These are phyloP conservation scores for Circinella minor DNA, from an alignment of 371 early-diverging fungal genomes.

Conservation along the genomic window DNA sequence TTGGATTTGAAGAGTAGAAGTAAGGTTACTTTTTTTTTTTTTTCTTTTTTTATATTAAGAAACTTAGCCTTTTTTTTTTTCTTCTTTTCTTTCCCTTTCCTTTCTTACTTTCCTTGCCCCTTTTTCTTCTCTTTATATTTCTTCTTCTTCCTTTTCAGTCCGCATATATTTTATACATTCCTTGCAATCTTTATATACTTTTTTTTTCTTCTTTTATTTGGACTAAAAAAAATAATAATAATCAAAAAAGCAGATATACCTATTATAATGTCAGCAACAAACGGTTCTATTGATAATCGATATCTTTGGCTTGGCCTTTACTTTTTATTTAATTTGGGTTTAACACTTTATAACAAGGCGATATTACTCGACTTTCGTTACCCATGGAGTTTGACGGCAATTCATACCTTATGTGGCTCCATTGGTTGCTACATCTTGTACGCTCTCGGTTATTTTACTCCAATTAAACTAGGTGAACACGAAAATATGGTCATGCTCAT, in stretches of 20 bases:
- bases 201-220: neutral
- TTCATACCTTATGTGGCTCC: slow-evolving; percentile 79
- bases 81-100: slow-evolving; percentile 12
- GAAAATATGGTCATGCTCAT: slow-evolving; percentile 75
- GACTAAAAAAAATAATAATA: too few relatives aligned
- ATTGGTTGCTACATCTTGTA: slow-evolving; percentile 67
- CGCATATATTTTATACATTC: slow-evolving; percentile 15
- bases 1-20: too few relatives aligned
- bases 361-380: slow-evolving; percentile 78
- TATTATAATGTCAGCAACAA: slow-evolving; percentile 27
- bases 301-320: slow-evolving; percentile 73
- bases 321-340: slow-evolving; percentile 77
- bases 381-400: slow-evolving; percentile 90
- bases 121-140: slow-evolving; percentile 1
- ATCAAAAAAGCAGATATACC: neutral
- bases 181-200: neutral
- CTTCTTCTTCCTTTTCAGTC: neutral
- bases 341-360: slow-evolving; percentile 89
- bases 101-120: neutral
- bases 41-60: too few relatives aligned
- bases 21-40: too few relatives aligned
- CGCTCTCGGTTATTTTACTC: slow-evolving; percentile 62
- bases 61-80: neutral
- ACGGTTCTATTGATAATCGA: slow-evolving; percentile 43
- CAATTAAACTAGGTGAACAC: slow-evolving; percentile 58